Conservation (phyloP, 768 basidiomycete species). For the Collybiopsis luxurians region DNA sequence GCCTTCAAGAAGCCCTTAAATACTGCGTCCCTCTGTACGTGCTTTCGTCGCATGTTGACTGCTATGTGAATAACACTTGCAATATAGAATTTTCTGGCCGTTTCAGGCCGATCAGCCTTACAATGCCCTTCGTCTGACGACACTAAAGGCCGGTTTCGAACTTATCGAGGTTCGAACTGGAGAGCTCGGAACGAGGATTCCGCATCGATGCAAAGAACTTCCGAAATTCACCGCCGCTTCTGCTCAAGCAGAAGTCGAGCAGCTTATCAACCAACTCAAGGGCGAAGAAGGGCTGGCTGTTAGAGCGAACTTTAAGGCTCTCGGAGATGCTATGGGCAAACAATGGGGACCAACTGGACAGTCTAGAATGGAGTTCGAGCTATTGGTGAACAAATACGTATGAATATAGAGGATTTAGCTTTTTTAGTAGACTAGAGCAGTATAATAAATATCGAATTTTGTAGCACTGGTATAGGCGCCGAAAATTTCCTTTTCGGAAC, state of each 20-base stretch:
- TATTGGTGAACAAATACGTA: not conserved
- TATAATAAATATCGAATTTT: no score
- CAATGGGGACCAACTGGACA: not conserved
- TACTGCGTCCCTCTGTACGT: constrained; percentile 6
- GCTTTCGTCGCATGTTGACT: not conserved
- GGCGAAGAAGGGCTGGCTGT: not conserved
- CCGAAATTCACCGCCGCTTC: not conserved
- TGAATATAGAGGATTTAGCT: not conserved
- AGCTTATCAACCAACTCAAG: not conserved
- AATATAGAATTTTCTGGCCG: not conserved
- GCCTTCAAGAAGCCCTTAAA: not conserved
- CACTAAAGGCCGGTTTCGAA: constrained; percentile 3
- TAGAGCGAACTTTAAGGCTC: not conserved
- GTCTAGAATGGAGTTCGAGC: not conserved
- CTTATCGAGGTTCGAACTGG: constrained; percentile 5
- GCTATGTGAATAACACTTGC: not conserved
- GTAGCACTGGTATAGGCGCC: constrained; percentile 23
- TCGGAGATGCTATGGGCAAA: not conserved
- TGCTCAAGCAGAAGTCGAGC: not conserved
- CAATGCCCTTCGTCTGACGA: not conserved
- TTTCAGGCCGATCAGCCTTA: constrained; percentile 6
- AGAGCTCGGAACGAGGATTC: not conserved
- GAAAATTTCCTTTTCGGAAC: constrained; percentile 16
- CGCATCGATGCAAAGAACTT: constrained; percentile 1
- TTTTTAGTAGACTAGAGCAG: not conserved